These are phyloP conservation scores for Penicillium bialowiezense DNA, from an alignment of 495 filamentous ascomycete genomes.

Conservation along the genomic window DNA sequence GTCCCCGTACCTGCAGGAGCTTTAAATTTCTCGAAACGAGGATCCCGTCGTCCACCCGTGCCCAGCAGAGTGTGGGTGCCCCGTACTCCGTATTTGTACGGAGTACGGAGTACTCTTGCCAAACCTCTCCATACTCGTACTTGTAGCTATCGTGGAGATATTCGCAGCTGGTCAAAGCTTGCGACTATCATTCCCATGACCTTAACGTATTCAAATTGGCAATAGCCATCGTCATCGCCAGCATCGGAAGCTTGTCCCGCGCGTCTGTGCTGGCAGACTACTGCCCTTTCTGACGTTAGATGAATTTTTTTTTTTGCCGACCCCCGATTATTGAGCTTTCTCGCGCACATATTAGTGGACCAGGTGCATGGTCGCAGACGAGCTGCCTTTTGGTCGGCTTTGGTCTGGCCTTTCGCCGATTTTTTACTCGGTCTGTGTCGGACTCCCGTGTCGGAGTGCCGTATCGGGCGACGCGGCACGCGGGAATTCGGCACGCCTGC, in stretches of 20 bases:
- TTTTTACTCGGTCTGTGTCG: conserved; percentile 8
- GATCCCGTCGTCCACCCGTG: not conserved
- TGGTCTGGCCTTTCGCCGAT: not conserved
- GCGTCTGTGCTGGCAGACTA: not conserved
- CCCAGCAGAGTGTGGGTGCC: conserved; percentile 18
- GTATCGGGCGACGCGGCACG: conserved; percentile 3
- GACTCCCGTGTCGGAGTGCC: conserved; percentile 12
- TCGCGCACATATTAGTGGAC: not conserved
- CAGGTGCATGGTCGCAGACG: not conserved
- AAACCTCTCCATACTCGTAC: not conserved
- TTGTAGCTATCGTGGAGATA: not conserved
- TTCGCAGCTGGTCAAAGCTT: not conserved
- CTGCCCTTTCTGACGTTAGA: not conserved
- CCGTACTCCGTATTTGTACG: not conserved
- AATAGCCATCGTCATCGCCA: not conserved
- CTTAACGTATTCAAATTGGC: not conserved
- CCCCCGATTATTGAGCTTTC: not conserved
- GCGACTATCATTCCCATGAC: not conserved
- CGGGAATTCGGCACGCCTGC: conserved; percentile 8
- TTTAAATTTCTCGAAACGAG: conserved; percentile 11
- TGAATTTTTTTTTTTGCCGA: not conserved
- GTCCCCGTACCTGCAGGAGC: conserved; percentile 20
- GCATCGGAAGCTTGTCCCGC: not conserved
- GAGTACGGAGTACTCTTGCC: too few species aligned
- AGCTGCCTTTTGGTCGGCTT: not conserved